Evolutionary conservation across 768 basidiomycete species (phyloP), one percentile per base, ranked within the genome.

Genomic region (Termitomyces sp.): DNA sequence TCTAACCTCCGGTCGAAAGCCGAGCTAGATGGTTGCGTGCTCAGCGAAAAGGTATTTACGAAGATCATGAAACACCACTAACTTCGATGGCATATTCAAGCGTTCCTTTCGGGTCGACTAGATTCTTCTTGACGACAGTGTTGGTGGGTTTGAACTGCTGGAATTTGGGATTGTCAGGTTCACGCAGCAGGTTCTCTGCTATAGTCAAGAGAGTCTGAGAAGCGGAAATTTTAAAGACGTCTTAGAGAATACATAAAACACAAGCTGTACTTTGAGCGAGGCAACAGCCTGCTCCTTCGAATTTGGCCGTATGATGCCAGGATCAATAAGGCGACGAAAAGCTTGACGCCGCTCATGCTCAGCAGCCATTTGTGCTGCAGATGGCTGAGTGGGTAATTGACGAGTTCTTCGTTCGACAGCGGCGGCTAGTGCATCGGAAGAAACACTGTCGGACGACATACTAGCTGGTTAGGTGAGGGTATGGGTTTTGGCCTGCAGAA

Each of bases 31-130:
- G 48, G 49, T 63, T 60, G 49, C 58, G 12, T 49, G 57, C 63
- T 67, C 55, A 65, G 46, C 52, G 51, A 55, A 45, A 42, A 24
- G 22, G 55, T 46, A 59, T 54, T 5, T 20, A 51, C 4, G 53
- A 33, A 57, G 35, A 15, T 55, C 32, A 57, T 54, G 22, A 20
- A 20, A 55, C 11, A 33, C 18, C 45, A 79, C 89, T 73, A 35
- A 91, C 92, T 68, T 84, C 90, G 45, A 91, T 79, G 0, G 89
- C 91, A 75, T 90, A 94, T 70, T 94, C 92, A 42, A 94, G 74
- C 0, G 89, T 80, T 3, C 92, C 90, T 76, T 88, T 84, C 15
- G 85, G 85, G 44, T 91, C 82, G 16, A 94, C 80, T 35, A 94
- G 70, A 62, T 84, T 75, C 16, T 81, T 78, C 75, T 90, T 81